These are phyloP conservation scores for Amanita fuliginea DNA, from an alignment of 768 basidiomycete genomes.

Conservation along the genomic window DNA sequence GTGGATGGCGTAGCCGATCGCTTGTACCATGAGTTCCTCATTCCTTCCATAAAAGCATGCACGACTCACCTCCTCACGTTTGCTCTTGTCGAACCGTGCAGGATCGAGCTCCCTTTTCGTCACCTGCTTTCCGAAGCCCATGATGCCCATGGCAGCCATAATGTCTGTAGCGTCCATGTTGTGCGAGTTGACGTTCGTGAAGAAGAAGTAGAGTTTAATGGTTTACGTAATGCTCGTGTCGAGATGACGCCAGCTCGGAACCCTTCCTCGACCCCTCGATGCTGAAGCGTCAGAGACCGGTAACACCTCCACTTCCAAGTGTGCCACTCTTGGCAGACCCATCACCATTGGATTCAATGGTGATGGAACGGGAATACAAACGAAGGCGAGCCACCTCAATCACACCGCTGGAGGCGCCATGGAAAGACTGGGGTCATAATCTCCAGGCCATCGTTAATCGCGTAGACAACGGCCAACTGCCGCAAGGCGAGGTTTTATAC, in stretches of 20 bases:
- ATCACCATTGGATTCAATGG: constrained; percentile 7
- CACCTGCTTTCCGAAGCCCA: constrained; percentile 69
- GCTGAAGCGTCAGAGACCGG: constrained; percentile 43
- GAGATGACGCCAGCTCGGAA: constrained; percentile 11
- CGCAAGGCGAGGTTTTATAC: neutral
- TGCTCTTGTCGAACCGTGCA: constrained; percentile 70
- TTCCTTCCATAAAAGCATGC: constrained; percentile 1
- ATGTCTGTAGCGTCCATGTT: constrained; percentile 49
- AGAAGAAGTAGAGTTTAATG: neutral
- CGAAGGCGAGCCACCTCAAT: constrained; percentile 25
- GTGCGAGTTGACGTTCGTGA: neutral
- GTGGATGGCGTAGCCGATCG: neutral
- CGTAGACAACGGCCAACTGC: neutral
- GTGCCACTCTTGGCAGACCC: constrained; percentile 2
- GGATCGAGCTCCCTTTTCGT: constrained; percentile 63
- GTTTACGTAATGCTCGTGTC: neutral
- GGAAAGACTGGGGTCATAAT: constrained; percentile 30
- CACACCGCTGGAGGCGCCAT: constrained; percentile 37
- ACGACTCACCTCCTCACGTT: constrained; percentile 33
- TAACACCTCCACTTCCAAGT: constrained; percentile 28
- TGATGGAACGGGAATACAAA: constrained; percentile 29
- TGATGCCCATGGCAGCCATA: constrained; percentile 74
- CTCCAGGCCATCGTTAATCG: neutral
- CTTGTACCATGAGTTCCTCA: neutral
- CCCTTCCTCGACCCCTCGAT: constrained; percentile 20